These are phyloP conservation scores for Sarocladiaceae sp. DNA, from an alignment of 2,329 filamentous ascomycete genomes.

Conservation along the genomic window DNA sequence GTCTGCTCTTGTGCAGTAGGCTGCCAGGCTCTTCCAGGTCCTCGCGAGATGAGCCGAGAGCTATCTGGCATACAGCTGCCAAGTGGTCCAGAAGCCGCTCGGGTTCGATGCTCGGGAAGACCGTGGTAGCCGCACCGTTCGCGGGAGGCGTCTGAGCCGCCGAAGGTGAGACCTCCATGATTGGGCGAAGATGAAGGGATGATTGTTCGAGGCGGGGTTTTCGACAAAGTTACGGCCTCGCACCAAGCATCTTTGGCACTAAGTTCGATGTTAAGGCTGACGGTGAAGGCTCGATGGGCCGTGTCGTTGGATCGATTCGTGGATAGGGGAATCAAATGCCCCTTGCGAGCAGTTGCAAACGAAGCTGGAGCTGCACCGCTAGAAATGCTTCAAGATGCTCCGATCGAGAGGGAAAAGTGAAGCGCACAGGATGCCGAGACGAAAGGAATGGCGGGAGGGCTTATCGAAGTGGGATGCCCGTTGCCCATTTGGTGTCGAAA, in stretches of 20 bases:
- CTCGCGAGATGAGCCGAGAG: conserved; percentile 65
- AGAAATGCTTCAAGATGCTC: not conserved
- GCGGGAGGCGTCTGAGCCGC: conserved; percentile 34
- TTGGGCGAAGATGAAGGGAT: conserved; percentile 13
- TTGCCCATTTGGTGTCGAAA: conserved; percentile 1
- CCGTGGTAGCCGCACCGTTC: conserved; percentile 39
- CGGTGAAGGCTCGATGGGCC: not conserved
- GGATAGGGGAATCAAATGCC: not conserved
- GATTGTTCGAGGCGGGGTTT: no score
- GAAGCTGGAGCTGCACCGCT: not conserved
- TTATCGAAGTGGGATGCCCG: not conserved
- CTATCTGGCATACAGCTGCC: conserved; percentile 62
- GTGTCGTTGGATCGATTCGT: not conserved
- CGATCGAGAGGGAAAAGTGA: not conserved
- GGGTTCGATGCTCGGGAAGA: conserved; percentile 59
- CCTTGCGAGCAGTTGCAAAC: not conserved
- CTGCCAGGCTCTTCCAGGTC: conserved; percentile 79
- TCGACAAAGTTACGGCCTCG: not conserved
- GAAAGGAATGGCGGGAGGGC: not conserved
- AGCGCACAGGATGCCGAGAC: no score
- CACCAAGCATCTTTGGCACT: not conserved
- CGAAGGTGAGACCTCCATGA: conserved; percentile 49
- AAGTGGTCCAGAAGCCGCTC: conserved; percentile 65
- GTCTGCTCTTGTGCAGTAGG: conserved; percentile 66
- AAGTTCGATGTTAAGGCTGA: not conserved